These are phyloP conservation scores for Solanum peruvianum DNA, from an alignment of 257 asterid species.

Conservation along the genomic window DNA sequence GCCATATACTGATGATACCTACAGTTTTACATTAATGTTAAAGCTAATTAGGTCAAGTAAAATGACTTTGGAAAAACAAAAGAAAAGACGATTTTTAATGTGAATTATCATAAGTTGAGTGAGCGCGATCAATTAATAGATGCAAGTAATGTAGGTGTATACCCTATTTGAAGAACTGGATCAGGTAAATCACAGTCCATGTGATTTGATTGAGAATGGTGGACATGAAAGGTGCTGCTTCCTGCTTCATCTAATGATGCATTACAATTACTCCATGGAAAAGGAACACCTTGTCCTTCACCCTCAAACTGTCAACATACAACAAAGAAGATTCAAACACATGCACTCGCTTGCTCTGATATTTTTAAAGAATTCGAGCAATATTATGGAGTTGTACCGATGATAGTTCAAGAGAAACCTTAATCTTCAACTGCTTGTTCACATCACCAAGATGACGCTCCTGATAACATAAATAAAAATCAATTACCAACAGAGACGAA, in stretches of 20 bases:
- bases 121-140: background rate
- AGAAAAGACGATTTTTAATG: background rate
- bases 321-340: background rate
- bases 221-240: slow-evolving; percentile 23
- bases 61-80: background rate
- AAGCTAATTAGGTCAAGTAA: background rate
- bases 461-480: slow-evolving; percentile 14
- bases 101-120: background rate
- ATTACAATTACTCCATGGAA: slow-evolving; percentile 34
- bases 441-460: slow-evolving; percentile 84
- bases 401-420: slow-evolving; percentile 67
- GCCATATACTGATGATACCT: slow-evolving; percentile 58
- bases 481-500: background rate
- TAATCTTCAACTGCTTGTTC: slow-evolving; percentile 78
- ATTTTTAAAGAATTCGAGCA: background rate
- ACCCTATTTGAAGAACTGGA: slow-evolving; percentile 72
- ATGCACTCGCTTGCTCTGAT: background rate
- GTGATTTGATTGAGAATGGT: slow-evolving; percentile 30
- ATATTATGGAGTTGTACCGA: slow-evolving; percentile 20
- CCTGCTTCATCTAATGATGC: slow-evolving; percentile 22
- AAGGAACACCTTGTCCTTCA: slow-evolving; percentile 41
- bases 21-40: background rate
- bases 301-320: slow-evolving; percentile 43
- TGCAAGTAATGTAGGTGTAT: background rate
- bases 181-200: slow-evolving; percentile 35